These are phyloP conservation scores for Lasiodiplodia sp. DNA, from an alignment of 2,329 filamentous ascomycete species.

Conservation along the genomic window DNA sequence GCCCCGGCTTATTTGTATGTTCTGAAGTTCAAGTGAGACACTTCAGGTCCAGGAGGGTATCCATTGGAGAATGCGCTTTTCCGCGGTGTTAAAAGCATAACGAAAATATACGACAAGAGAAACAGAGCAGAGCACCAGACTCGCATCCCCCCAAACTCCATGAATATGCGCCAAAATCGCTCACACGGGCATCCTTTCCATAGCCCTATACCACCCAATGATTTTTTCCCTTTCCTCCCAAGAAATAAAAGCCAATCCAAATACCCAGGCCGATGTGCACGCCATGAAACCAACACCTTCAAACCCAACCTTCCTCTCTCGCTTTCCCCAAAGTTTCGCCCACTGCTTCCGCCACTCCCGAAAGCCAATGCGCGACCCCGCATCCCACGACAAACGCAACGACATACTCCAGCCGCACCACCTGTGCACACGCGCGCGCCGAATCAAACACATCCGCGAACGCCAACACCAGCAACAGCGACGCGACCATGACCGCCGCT, in stretches of 20 bases:
- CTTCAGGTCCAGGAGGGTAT: neutral
- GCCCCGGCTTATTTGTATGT: neutral
- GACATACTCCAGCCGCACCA: neutral
- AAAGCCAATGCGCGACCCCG: conserved; percentile 5
- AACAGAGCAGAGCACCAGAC: neutral
- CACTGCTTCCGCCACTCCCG: neutral
- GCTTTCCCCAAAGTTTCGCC: neutral
- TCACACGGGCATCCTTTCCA: neutral
- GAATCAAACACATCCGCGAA: neutral
- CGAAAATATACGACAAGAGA: neutral
- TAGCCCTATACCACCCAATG: too few relatives aligned
- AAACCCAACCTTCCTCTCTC: conserved; percentile 8
- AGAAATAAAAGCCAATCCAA: too few relatives aligned
- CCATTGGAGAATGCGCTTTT: neutral
- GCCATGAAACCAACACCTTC: neutral
- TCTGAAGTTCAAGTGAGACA: neutral
- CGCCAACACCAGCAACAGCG: conserved; percentile 3
- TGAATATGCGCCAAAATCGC: neutral
- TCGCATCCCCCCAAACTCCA: neutral
- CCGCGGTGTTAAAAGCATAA: neutral
- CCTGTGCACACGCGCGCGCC: neutral
- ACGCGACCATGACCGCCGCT: neutral
- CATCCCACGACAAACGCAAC: conserved; percentile 8
- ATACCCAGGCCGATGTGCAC: neutral
- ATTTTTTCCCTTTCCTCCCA: neutral